Percentiles rank a stretch among this genome's conserved stretches.
Conservation (phyloP, 2,329 filamentous ascomycete species). For the Cladosporium sp. region DNA sequence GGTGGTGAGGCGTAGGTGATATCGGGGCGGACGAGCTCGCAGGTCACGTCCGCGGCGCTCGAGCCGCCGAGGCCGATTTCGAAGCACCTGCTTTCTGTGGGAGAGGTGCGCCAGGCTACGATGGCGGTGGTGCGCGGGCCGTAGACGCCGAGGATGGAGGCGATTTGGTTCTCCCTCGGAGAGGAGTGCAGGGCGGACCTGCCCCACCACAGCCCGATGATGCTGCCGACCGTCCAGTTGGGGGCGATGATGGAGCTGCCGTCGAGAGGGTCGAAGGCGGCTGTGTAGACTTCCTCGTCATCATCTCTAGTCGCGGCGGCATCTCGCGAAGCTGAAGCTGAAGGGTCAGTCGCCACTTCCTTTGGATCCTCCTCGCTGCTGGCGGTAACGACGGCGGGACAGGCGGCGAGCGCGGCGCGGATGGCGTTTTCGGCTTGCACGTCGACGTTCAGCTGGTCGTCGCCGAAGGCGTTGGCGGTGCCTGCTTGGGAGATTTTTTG, state of each 20-base stretch:
- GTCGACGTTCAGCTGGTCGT: constrained; percentile 58
- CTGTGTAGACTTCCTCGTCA: constrained; percentile 47
- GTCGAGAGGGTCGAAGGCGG: constrained; percentile 62
- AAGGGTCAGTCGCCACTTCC: not conserved
- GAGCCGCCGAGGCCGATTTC: constrained; percentile 44
- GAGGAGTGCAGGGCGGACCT: constrained; percentile 23
- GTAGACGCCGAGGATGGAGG: constrained; percentile 32
- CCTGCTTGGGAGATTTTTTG: constrained; percentile 47
- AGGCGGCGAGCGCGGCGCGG: constrained; percentile 42
- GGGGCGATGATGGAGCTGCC: constrained; percentile 54
- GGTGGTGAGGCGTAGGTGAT: constrained; percentile 39
- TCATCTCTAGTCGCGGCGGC: constrained; percentile 37
- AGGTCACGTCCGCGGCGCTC: constrained; percentile 14
- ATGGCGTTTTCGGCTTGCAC: constrained; percentile 49
- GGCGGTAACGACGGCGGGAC: constrained; percentile 46
- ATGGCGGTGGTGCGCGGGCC: constrained; percentile 42
- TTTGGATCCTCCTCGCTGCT: constrained; percentile 59
- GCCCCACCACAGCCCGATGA: constrained; percentile 53
- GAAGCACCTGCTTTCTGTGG: constrained; percentile 43
- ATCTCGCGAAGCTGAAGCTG: too few relatives aligned
- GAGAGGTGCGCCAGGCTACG: constrained; percentile 48
- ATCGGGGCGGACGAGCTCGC: constrained; percentile 39
- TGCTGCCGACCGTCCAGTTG: constrained; percentile 47
- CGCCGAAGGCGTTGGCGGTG: constrained; percentile 55
- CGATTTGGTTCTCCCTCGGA: constrained; percentile 27